Percentiles rank a stretch among this genome's conserved stretches.
Conservation (phyloP, 2,329 filamentous ascomycete genomes). For the Clonostachys sp. region DNA sequence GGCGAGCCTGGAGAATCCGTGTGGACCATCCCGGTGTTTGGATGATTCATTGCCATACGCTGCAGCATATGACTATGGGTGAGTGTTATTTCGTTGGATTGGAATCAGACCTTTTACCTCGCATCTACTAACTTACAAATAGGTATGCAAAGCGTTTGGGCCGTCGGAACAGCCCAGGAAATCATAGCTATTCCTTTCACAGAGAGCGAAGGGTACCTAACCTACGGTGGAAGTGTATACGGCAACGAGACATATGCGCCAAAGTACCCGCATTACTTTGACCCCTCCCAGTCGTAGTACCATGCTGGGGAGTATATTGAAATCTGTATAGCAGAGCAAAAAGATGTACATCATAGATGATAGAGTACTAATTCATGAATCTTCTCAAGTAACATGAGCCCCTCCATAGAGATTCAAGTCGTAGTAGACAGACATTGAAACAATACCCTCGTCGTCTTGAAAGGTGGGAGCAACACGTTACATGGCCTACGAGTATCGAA, state of each 20-base stretch:
- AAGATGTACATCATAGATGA: too few species aligned
- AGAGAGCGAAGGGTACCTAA: neutral
- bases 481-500: too few species aligned
- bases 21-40: slow-evolving; percentile 44
- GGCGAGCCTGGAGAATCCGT: slow-evolving; percentile 55
- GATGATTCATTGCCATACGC: slow-evolving; percentile 46
- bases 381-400: too few species aligned
- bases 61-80: slow-evolving; percentile 31
- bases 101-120: neutral
- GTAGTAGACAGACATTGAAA: too few species aligned
- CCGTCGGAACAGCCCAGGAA: neutral
- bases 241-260: neutral
- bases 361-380: too few species aligned
- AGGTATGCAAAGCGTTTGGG: neutral
- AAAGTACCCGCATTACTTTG: neutral
- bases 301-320: too few species aligned
- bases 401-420: too few species aligned
- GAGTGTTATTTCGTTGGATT: slow-evolving; percentile 1
- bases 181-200: neutral
- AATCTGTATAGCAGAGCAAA: too few species aligned
- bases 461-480: too few species aligned
- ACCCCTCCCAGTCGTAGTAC: neutral
- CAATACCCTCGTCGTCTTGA: too few species aligned
- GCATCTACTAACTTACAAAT: neutral
- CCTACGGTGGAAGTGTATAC: neutral